Base-by-base conservation (phyloP, 2,329 filamentous ascomycete species). In the Fusarium neocosmosporiellum region DNA sequence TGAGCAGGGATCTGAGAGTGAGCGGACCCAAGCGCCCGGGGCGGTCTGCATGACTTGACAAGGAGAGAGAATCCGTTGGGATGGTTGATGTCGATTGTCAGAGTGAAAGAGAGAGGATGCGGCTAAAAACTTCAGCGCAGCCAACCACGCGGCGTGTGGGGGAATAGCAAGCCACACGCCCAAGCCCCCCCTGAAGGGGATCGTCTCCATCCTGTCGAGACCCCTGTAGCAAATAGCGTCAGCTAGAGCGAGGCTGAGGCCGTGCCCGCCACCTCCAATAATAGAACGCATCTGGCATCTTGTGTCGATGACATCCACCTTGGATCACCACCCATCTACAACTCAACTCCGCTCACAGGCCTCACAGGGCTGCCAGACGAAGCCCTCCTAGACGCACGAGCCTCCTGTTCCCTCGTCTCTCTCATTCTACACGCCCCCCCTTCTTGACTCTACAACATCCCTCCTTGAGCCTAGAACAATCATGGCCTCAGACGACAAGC, bases 401-500 rank as follows among this genome's bases (percentile, higher is more conserved):
- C 71, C 71, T 67, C 39, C 59, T 64, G 71, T 73, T 73, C 71
- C 16, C 33, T 18, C 43, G 8, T 48, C 24, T 34, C 53, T 55
- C 14, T 24, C 33, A 43, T 27, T 67, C 61, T 34, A 20, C 31
- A 24, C 71, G 62, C 71, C 50, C 71, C 71, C 39, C 41, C 39
- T 7, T 37, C 37, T n/a, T 9, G 10, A 33, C 50, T 55, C 53
- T 33, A 57, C 46, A n/a, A 27, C 18, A 50, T 31, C 46, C 14
- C 4, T 48, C 46, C 20, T 46, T 20, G n/a, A 22, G 27, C n/a
- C 50, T 33, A 34, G 31, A 55, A 24, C 20, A 33, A 70, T 62
- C 53, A 73, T 55, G 61, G 61, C 68, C n/a, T 50, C 59, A 62
- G 67, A 78, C 27, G 76, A 74, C 53, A 79, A 84, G 27, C 88